These are phyloP conservation scores for Auricularia heimuer DNA, from an alignment of 768 basidiomycete species.

Conservation along the genomic window DNA sequence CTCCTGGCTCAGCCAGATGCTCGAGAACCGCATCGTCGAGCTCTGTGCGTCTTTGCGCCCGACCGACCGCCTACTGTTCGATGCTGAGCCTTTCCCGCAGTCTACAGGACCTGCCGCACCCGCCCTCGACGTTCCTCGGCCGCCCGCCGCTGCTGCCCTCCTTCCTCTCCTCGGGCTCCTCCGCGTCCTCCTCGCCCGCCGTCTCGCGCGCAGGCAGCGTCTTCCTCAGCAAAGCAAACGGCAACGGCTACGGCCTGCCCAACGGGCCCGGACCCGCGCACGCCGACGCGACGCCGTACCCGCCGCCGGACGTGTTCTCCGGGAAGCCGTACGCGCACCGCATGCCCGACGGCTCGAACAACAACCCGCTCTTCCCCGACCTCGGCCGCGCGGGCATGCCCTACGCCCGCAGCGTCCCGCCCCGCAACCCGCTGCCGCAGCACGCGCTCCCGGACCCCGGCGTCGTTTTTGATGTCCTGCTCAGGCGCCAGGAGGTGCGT, in stretches of 20 bases:
- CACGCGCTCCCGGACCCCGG: slow-evolving; percentile 72
- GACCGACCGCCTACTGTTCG: background rate
- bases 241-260: background rate
- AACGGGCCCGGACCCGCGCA: background rate
- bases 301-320: background rate
- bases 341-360: slow-evolving; percentile 64
- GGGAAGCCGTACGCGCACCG: slow-evolving; percentile 58
- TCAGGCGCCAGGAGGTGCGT: slow-evolving; percentile 58
- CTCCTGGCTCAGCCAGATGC: slow-evolving; percentile 25
- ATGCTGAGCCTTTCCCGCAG: slow-evolving; percentile 24
- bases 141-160: background rate
- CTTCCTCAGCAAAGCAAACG: background rate
- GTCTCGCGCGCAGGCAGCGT: background rate
- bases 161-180: background rate
- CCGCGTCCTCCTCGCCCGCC: background rate
- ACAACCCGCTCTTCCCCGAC: slow-evolving; percentile 60
- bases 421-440: slow-evolving; percentile 49
- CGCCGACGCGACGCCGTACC: background rate
- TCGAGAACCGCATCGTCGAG: slow-evolving; percentile 34
- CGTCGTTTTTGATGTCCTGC: slow-evolving; percentile 68
- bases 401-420: slow-evolving; percentile 77
- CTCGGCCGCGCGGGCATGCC: slow-evolving; percentile 72
- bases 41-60: slow-evolving; percentile 37
- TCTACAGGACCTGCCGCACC: slow-evolving; percentile 80
- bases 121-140: slow-evolving; percentile 52